These are phyloP conservation scores for Trichoderma guizhouense DNA, from an alignment of 2,329 filamentous ascomycete genomes.

Conservation along the genomic window DNA sequence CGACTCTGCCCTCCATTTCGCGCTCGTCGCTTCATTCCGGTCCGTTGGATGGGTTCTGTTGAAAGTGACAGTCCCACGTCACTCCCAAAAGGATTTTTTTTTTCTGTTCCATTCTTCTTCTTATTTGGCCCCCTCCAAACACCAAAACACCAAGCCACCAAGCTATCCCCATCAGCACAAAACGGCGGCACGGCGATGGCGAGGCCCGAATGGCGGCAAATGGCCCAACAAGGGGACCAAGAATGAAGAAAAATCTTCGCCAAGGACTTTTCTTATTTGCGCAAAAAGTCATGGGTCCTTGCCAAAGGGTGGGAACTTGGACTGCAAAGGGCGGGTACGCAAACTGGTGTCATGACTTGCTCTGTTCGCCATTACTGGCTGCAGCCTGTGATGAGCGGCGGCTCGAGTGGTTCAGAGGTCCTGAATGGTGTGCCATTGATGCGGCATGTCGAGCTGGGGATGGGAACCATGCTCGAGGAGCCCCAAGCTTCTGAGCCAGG, in stretches of 20 bases:
- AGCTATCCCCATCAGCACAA: neutral
- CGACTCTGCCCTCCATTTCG: conserved; percentile 9
- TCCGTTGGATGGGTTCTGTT: neutral
- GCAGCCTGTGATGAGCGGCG: neutral
- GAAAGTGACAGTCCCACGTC: neutral
- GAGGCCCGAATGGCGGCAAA: neutral
- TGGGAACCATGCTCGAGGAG: conserved; percentile 8
- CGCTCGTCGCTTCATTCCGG: neutral
- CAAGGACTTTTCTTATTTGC: neutral
- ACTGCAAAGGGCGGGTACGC: conserved; percentile 5
- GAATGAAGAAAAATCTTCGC: neutral
- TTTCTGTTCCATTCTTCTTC: neutral
- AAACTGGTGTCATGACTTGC: conserved; percentile 14
- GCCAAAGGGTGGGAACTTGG: conserved; percentile 1
- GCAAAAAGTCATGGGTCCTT: conserved; percentile 12
- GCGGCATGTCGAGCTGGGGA: conserved; percentile 11
- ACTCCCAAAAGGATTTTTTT: neutral
- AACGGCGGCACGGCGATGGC: neutral
- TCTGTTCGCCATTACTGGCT: conserved; percentile 2
- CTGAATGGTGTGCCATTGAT: conserved; percentile 16
- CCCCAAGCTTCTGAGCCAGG: conserved; percentile 5
- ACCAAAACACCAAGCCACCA: neutral
- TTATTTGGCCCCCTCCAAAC: neutral
- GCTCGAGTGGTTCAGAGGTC: neutral
- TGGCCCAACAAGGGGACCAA: neutral